These are phyloP conservation scores for Penicillium oxalicum DNA, from an alignment of 2,329 filamentous ascomycete species.

Conservation along the genomic window DNA sequence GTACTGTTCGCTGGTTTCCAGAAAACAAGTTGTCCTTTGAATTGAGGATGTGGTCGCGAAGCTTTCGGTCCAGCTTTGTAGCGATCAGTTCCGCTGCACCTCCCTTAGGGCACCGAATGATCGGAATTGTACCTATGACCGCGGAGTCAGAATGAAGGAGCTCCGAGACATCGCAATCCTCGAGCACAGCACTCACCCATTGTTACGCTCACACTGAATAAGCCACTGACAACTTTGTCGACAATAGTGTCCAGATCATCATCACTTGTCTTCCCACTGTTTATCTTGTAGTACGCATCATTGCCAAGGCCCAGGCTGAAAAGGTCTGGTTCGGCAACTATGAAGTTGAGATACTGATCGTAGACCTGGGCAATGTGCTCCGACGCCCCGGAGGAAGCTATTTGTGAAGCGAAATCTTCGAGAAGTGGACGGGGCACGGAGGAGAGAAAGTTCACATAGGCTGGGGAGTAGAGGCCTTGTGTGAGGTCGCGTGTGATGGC, in stretches of 20 bases:
- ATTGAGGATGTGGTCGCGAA: constrained; percentile 93
- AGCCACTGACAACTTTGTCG: constrained; percentile 84
- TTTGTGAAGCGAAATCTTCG: constrained; percentile 89
- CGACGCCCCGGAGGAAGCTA: constrained; percentile 74
- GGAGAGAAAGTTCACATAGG: constrained; percentile 94
- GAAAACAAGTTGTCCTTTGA: constrained; percentile 98
- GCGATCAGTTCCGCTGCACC: constrained; percentile 92
- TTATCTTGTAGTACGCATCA: constrained; percentile 92
- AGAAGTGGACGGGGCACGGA: constrained; percentile 84
- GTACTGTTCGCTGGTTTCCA: constrained; percentile 52
- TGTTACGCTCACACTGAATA: constrained; percentile 98
- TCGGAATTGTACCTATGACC: constrained; percentile 71
- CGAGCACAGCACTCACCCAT: constrained; percentile 61
- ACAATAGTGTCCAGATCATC: constrained; percentile 81
- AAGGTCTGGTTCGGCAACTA: constrained; percentile 89
- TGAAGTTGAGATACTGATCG: constrained; percentile 96
- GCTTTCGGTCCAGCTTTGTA: constrained; percentile 87
- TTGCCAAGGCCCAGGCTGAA: constrained; percentile 93
- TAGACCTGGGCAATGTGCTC: constrained; percentile 89
- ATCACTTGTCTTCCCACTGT: constrained; percentile 85
- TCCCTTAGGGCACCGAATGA: constrained; percentile 89
- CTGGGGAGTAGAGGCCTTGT: constrained; percentile 81
- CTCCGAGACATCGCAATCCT: neutral
- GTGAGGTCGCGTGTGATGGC: constrained; percentile 79
- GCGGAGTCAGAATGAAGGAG: constrained; percentile 3